Base-by-base conservation (phyloP, 148 eudicot species). In the Dysphania ambrosioides region DNA sequence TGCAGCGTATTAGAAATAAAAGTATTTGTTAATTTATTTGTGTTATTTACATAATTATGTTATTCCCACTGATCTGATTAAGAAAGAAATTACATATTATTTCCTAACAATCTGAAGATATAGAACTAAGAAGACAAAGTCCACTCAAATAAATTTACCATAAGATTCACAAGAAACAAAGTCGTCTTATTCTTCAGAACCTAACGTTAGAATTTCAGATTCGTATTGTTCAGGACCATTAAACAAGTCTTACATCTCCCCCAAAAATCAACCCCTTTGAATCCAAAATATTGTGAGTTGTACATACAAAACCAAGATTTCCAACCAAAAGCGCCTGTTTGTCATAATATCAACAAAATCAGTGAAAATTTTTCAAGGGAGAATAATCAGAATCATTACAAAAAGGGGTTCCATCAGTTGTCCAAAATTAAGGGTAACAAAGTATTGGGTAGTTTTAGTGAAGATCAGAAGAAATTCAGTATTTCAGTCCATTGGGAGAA, bases 181-280 rank as follows among this genome's bases (percentile, higher is more conserved):
- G 31, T 32, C n/a, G 16, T 29, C 27, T n/a, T n/a, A n/a, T n/a
- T n/a, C n/a, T n/a, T n/a, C n/a, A n/a, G 95, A 93, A 66, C 92
- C 91, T 72, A 93, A 94, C 59, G 88, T 91, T 16, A 91, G 82
- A 74, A 89, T 91, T 21, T 88, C 94, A 66, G 88, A 90, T 82
- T 88, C 91, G 8, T 90, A 95, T 74, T 92, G 97, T 74, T 86
- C 96, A 7, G 86, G 89, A 5, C 79, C 83, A 61, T 76, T 81
- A 29, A 80, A 81, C 65, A 80, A 72, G 27, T 60, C 79, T 13
- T 82, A 74, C 75, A 56, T 81, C 16, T 78, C 93, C 15, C 91
- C 96, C n/a, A n/a, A 8, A 80, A 72, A 60, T 75, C 85, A 67
- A 75, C 71, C 71, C 87, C 90, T 44, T 79, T 88, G n/a, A 10